phyloP scores from a whole-genome alignment of 2,329 filamentous ascomycete species.

The Volutella citrinella region DNA sequence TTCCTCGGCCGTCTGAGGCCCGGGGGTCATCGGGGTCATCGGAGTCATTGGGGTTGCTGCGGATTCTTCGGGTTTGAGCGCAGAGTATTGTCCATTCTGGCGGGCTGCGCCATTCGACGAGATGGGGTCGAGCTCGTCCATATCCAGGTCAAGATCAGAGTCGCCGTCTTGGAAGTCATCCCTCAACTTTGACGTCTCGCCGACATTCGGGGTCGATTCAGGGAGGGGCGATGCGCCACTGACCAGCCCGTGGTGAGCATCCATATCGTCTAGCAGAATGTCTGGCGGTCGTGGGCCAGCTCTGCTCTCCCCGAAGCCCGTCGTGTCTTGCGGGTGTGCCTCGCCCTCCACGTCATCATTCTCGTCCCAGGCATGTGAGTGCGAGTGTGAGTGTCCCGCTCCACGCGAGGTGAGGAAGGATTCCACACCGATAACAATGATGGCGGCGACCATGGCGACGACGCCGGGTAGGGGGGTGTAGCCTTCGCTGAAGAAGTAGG shows the following conservation, averaged over 20 bases:
- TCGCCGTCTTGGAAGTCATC: slow-evolving; percentile 42
- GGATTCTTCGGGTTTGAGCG: slow-evolving; percentile 28
- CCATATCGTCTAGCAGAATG: slow-evolving; percentile 50
- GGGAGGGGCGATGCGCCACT: slow-evolving; percentile 57
- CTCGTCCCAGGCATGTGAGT: slow-evolving; percentile 51
- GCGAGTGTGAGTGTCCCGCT: slow-evolving; percentile 59
- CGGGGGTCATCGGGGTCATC: slow-evolving; percentile 16
- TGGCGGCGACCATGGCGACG: slow-evolving; percentile 77
- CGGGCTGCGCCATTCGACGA: slow-evolving; percentile 20
- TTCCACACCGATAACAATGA: slow-evolving; percentile 80
- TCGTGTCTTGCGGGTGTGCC: slow-evolving; percentile 20
- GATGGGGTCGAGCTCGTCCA: slow-evolving; percentile 57
- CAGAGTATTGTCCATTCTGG: slow-evolving; percentile 29
- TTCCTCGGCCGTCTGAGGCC: slow-evolving; percentile 48
- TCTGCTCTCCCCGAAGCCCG: slow-evolving; percentile 38
- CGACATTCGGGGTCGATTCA: slow-evolving; percentile 44
- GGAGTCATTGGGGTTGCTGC: slow-evolving; percentile 25
- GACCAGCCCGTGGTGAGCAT: slow-evolving; percentile 53
- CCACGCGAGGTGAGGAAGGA: slow-evolving; percentile 79
- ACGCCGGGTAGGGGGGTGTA: slow-evolving; percentile 79
- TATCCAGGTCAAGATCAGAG: slow-evolving; percentile 56
- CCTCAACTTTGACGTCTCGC: slow-evolving; percentile 24
- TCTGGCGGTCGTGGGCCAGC: slow-evolving; percentile 42
- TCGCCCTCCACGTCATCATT: slow-evolving; percentile 37
- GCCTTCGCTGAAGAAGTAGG: slow-evolving; percentile 73